These are phyloP conservation scores for Aspergillus homomorphus DNA, from an alignment of 495 filamentous ascomycete genomes.

Conservation along the genomic window DNA sequence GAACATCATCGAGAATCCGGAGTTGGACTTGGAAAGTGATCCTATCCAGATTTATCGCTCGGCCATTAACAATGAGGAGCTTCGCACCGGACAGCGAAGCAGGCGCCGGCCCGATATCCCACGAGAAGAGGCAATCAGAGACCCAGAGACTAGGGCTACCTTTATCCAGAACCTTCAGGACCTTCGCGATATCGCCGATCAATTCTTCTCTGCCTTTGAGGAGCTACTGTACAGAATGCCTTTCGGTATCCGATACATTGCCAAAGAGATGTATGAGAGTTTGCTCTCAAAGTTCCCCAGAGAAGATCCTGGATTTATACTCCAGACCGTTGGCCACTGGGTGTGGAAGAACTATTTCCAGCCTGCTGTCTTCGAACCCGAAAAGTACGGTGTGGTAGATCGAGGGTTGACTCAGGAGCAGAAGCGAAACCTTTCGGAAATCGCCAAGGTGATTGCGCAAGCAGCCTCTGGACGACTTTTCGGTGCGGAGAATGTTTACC, in stretches of 20 bases:
- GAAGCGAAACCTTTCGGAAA: slow-evolving; percentile 87
- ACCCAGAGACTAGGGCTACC: slow-evolving; percentile 82
- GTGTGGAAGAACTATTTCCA: slow-evolving; percentile 93
- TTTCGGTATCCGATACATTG: slow-evolving; percentile 87
- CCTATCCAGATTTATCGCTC: slow-evolving; percentile 96
- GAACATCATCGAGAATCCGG: slow-evolving; percentile 86
- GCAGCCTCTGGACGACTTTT: slow-evolving; percentile 82
- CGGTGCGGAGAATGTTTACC: slow-evolving; percentile 89
- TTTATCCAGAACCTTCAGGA: slow-evolving; percentile 94
- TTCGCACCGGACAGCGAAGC: slow-evolving; percentile 83
- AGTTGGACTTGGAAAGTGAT: slow-evolving; percentile 91
- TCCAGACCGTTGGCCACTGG: slow-evolving; percentile 85
- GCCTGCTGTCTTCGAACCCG: slow-evolving; percentile 79
- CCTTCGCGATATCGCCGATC: slow-evolving; percentile 87
- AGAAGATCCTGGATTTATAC: slow-evolving; percentile 71
- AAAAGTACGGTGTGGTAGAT: slow-evolving; percentile 86
- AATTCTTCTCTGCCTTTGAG: slow-evolving; percentile 77
- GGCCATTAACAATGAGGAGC: slow-evolving; percentile 92
- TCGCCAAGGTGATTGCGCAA: slow-evolving; percentile 87
- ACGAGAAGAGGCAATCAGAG: slow-evolving; percentile 87
- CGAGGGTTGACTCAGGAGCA: slow-evolving; percentile 83
- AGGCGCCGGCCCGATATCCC: slow-evolving; percentile 74
- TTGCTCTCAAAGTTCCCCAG: slow-evolving; percentile 72
- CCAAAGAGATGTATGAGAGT: slow-evolving; percentile 77
- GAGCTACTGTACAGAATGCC: slow-evolving; percentile 84